phyloP scores from a whole-genome alignment of 441 rosid genomes.

The Mallotus japonicus region DNA sequence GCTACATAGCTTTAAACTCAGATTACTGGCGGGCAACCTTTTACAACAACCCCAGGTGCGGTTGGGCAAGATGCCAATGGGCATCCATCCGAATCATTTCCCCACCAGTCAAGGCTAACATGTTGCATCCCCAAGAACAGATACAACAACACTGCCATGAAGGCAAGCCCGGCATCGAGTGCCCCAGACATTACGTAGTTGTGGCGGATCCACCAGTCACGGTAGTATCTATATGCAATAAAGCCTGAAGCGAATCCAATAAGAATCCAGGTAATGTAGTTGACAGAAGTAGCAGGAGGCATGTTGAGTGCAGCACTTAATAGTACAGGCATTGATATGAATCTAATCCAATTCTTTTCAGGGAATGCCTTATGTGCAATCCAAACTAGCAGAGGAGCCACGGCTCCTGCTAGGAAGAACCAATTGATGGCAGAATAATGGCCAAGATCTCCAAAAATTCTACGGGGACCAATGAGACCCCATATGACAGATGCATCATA shows the following conservation, averaged over 20 bases:
- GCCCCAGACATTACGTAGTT: constrained; percentile 83
- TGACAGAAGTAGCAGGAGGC: constrained; percentile 93
- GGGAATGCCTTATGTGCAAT: constrained; percentile 68
- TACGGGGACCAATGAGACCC: constrained; percentile 88
- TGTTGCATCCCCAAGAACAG: constrained; percentile 68
- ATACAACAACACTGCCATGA: constrained; percentile 78
- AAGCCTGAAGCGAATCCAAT: constrained; percentile 77
- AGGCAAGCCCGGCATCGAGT: constrained; percentile 89
- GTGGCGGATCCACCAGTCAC: constrained; percentile 69
- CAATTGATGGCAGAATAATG: constrained; percentile 69
- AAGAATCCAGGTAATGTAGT: constrained; percentile 75
- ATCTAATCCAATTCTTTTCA: constrained; percentile 62
- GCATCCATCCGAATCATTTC: constrained; percentile 86
- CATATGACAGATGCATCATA: constrained; percentile 91
- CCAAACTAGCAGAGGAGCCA: constrained; percentile 75
- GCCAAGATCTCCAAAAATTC: constrained; percentile 79
- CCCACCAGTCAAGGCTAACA: constrained; percentile 77
- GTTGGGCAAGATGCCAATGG: constrained; percentile 84
- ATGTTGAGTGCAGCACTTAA: constrained; percentile 61
- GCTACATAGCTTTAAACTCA: constrained; percentile 20
- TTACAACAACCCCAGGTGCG: constrained; percentile 44
- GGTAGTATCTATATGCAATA: constrained; percentile 61
- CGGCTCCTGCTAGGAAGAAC: constrained; percentile 78
- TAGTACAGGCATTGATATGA: constrained; percentile 76
- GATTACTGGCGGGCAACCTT: constrained; percentile 70